phyloP scores from a whole-genome alignment of 805 yeast species.

The Schizosaccharomyces lindneri region DNA sequence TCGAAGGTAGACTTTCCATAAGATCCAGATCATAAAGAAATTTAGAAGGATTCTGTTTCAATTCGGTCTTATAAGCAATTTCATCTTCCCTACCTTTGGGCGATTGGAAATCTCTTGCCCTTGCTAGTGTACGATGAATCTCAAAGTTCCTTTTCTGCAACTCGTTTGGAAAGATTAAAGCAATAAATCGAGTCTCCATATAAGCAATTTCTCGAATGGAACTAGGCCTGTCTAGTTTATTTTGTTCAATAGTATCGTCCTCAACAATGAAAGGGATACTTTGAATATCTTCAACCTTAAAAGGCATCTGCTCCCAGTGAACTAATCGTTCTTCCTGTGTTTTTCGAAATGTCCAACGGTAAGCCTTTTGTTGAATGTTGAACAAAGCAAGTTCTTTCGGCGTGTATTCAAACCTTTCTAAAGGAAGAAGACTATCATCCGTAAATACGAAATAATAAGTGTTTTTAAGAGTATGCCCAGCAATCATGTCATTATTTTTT shows the following conservation, averaged over 20 bases:
- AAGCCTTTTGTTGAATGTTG: not conserved
- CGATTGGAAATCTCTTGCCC: not conserved
- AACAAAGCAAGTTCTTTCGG: not conserved
- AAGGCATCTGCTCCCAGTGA: not conserved
- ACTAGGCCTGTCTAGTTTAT: not conserved
- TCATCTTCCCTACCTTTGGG: not conserved
- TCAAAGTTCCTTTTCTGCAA: not conserved
- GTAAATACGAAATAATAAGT: not conserved
- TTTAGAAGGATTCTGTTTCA: not conserved
- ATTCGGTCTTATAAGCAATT: not conserved
- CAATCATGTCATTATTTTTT: not conserved
- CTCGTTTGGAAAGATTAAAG: not conserved
- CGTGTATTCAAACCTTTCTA: not conserved
- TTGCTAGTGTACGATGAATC: not conserved
- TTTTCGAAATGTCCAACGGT: not conserved
- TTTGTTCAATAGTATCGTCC: not conserved
- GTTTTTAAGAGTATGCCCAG: not conserved
- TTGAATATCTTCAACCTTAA: not conserved
- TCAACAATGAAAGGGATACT: not conserved
- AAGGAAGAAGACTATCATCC: not conserved
- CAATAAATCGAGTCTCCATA: not conserved
- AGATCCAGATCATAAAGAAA: not conserved
- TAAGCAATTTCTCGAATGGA: not conserved
- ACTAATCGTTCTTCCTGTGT: not conserved
- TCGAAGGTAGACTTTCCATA: not conserved